Base-by-base conservation (phyloP, 1,284 basidiomycete genomes). In the Ustilago esculenta region DNA sequence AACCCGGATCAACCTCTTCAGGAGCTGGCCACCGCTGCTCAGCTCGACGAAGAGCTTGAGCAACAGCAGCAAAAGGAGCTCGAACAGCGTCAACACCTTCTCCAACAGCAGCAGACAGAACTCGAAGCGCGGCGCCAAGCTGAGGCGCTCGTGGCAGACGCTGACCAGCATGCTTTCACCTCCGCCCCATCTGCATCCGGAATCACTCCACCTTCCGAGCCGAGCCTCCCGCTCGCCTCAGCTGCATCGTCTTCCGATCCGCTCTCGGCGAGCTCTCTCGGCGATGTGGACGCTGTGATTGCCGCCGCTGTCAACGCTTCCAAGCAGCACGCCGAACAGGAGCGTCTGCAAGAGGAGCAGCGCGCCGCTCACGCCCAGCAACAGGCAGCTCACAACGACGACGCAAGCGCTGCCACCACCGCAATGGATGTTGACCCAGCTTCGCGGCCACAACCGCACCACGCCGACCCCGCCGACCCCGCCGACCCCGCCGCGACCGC, bases 21-120 rank as follows among this genome's bases (percentile, higher is more conserved):
- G 35, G 66, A 69, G 66, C 54, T 69, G 44, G 66, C 66, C n/a
- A 69, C 66, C 27, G 66, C 66, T 25, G 66, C 66, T 15, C 66
- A 69, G 39, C 59, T 69, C 44, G 66, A 69, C 35, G 66, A 69
- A 33, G 66, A 57, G 33, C 55, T 69, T 24, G 66, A 69, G 30
- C 54, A 66, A 51, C 63, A 66, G 56, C 56, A 58, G 33, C 55
- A 65, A 43, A 57, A 65, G 50, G 61, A 65, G 33, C 55, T 53
- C n/a, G 54, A 58, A 36, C 61, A 65, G 37, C 61, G 55, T 23
- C 54, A 68, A 30, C 58, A 63, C 47, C 65, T 64, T 5, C 60
- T 57, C 17, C 61, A 63, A 35, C 52, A 60, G 33, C 61, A 58
- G 42, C 58, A 68, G 29, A 58, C 65, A 4, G 41, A 58, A 43